Evolutionary conservation across 768 basidiomycete species (phyloP), one percentile per base, ranked within the genome.

Genomic region (Mycena floridula): DNA sequence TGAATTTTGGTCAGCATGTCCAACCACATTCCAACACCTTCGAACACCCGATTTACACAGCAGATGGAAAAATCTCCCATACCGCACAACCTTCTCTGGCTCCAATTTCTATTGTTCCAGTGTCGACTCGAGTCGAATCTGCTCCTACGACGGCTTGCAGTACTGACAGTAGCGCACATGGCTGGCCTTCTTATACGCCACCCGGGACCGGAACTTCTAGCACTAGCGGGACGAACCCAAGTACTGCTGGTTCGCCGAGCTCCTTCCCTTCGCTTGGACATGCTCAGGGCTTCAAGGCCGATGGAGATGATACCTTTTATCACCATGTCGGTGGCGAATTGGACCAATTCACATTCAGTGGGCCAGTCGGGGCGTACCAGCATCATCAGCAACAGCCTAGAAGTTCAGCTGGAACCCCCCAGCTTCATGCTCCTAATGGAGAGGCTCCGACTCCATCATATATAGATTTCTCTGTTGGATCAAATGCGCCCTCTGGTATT

Each of bases 111-210:
- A 47, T 63, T 60, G 4, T 61, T 66, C 15, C 64, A 66, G 23
- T 57, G 68, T n/a, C 60, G 63, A 53, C 48, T 40, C 37, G 44
- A 22, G 62, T 66, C 6, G 75, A 78, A 41, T 78, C 79, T 22
- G 74, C 71, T 2, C 78, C 81, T 4, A 71, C 63, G 30, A 76
- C 79, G 0, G 71, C 68, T 6, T 68, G 70, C 45, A 71, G 62
- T 18, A 69, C 69, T 0, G 78, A 74, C 15, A 67, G 69, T 26
- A 71, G 72, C 0, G 49, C 63, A 12, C 70, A 61, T 45, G 73
- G 73, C 15, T 83, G 81, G 81, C 70, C 76, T 4, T 67, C 73
- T 25, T 82, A 82, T 50, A 82, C 80, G 0, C 81, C 81, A 23
- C 81, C 81, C 1, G 69, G 77, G 1, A 82, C 80, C 5, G 70